Evolutionary conservation across 2,329 filamentous ascomycete genomes (phyloP).

Genomic region (Cladosporium sp.): DNA sequence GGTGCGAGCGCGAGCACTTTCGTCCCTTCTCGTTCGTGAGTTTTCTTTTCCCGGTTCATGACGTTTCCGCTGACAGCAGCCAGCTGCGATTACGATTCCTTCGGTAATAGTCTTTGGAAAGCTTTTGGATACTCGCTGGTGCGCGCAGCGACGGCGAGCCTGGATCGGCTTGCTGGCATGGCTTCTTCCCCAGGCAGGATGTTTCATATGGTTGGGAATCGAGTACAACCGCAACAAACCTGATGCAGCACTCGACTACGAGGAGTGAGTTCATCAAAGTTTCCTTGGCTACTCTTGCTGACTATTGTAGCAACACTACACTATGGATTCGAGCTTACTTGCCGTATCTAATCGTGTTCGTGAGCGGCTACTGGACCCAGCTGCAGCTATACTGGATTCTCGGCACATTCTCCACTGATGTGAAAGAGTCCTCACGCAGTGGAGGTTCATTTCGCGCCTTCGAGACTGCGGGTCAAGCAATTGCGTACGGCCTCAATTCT

Average conservation of each 20-base stretch:
- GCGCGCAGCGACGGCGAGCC: constrained; percentile 27
- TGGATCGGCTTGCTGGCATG: constrained; percentile 29
- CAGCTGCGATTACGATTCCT: constrained; percentile 21
- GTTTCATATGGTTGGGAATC: constrained; percentile 32
- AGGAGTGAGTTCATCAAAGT: constrained; percentile 8
- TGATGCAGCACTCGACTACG: constrained; percentile 16
- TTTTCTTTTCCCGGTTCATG: not conserved
- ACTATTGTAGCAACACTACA: constrained; percentile 11
- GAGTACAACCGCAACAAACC: constrained; percentile 16
- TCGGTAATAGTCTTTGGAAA: constrained; percentile 20
- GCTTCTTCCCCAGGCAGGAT: constrained; percentile 27
- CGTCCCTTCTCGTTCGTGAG: constrained; percentile 31
- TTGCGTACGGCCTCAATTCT: constrained; percentile 27
- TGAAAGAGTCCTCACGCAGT: constrained; percentile 29
- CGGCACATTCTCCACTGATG: constrained; percentile 34
- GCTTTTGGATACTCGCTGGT: constrained; percentile 28
- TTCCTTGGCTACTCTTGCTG: not conserved
- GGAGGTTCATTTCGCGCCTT: constrained; percentile 28
- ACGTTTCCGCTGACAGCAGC: not conserved
- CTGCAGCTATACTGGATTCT: constrained; percentile 35
- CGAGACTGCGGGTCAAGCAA: constrained; percentile 46
- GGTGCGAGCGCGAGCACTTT: constrained; percentile 31
- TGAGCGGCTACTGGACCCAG: constrained; percentile 23
- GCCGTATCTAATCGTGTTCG: constrained; percentile 22
- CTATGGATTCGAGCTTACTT: constrained; percentile 21